Base-by-base conservation (phyloP, 2,329 filamentous ascomycete genomes). In the Nemania diffusa region DNA sequence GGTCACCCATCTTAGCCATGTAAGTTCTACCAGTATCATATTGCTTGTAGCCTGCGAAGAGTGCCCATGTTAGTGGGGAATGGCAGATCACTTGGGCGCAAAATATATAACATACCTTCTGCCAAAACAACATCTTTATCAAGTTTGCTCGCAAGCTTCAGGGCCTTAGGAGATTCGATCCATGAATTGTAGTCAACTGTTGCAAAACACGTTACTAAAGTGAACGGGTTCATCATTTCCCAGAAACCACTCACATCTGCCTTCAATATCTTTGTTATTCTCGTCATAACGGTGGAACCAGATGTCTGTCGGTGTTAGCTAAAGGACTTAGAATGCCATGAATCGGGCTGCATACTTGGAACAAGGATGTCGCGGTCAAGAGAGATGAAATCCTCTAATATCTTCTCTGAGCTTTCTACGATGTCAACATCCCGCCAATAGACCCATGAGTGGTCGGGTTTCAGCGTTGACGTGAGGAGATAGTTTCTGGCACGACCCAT, bases 401-500 rank as follows among this genome's bases (percentile, higher is more conserved):
- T 97, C 76, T 88, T 90, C 70, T 87, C 86, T 1, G 95, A 93
- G 78, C 92, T 97, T 77, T 99, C 94, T 53, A 92, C 90, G 74
- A 99, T 97, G 79, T 99, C 96, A 57, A 97, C 94, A 79, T 99
- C 96, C 67, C 96, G 89, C 96, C 96, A 99, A 80, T 97, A 98
- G 8, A 98, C 94, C 96, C 96, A 99, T 8, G 94, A 95, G 78
- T 99, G 96, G 69, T 98, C 94, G 0, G 94, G 90, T 83, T 97
- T 97, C 75, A 99, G 78, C 2, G 96, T 91, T 0, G 93, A 85
- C 34, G 90, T 88, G 1, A 99, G 87, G 22, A 99, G 85, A 79
- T 97, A 99, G 79, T 99, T 99, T 73, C 96, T 89, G 29, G 96
- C 96, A 73, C 87, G 90, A 52, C 92, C 96, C 88, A 99, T 94